phyloP scores from a whole-genome alignment of 1,139 yeast genomes.

The Hansenula lynferdii region DNA sequence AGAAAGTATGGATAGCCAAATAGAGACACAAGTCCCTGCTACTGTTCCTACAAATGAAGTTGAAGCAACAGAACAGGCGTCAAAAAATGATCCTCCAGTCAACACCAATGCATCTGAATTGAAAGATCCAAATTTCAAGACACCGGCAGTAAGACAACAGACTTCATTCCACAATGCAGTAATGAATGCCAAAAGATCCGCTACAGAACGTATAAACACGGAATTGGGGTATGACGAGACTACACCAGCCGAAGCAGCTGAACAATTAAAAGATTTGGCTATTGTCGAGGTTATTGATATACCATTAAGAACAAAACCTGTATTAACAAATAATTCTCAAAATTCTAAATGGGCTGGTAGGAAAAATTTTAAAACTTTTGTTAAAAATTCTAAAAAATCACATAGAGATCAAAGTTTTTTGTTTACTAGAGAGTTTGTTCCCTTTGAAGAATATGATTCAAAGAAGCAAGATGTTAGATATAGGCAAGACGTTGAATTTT shows the following conservation, averaged over 20 bases:
- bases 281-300: constrained; percentile 24
- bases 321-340: constrained; percentile 5
- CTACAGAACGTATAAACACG: constrained; percentile 26
- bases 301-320: constrained; percentile 6
- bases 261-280: constrained; percentile 25
- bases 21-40: not conserved
- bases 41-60: no score
- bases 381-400: constrained; percentile 19
- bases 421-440: constrained; percentile 22
- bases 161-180: constrained; percentile 19
- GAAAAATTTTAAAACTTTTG: constrained; percentile 32
- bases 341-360: constrained; percentile 25
- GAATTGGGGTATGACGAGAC: constrained; percentile 24
- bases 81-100: not conserved
- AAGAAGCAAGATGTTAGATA: constrained; percentile 6
- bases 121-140: not conserved
- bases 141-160: not conserved
- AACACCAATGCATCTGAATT: no score
- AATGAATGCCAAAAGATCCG: constrained; percentile 26
- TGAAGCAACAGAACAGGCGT: not conserved
- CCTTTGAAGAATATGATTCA: constrained; percentile 14
- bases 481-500: constrained; percentile 11
- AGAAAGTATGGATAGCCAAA: not conserved
- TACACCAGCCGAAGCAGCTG: constrained; percentile 26
- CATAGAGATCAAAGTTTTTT: constrained; percentile 18